A percentile compares a stretch with the other conserved stretches of the same genome.
Conservation (phyloP, 441 rosid species). For the Populus hybrid region DNA sequence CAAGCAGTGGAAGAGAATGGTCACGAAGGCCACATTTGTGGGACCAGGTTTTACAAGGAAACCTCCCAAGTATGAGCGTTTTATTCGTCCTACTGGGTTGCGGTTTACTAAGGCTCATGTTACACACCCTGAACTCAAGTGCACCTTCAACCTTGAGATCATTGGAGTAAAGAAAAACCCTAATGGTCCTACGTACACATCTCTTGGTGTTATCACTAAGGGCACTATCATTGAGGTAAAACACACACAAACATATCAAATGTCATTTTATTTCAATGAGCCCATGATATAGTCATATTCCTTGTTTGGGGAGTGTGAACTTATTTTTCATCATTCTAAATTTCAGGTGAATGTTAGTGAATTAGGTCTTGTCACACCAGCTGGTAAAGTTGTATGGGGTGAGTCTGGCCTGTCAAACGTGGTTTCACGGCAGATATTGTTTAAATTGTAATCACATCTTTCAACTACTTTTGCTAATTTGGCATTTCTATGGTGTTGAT, state of each 20-base stretch:
- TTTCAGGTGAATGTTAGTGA: conserved; percentile 90
- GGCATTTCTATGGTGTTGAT: conserved; percentile 14
- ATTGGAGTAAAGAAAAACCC: conserved; percentile 93
- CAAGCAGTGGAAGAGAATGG: conserved; percentile 95
- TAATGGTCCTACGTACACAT: conserved; percentile 90
- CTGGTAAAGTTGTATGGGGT: conserved; percentile 97
- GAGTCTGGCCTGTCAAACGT: conserved; percentile 20
- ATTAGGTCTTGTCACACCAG: conserved; percentile 91
- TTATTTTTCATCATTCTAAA: not conserved
- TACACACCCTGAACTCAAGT: conserved; percentile 89
- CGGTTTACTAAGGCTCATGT: conserved; percentile 90
- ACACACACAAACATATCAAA: not conserved
- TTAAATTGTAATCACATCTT: not conserved
- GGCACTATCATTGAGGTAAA: conserved; percentile 93
- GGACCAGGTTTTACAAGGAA: conserved; percentile 93
- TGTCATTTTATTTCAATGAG: not conserved
- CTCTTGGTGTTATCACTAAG: conserved; percentile 89
- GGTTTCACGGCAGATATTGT: not conserved
- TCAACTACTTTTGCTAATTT: not conserved
- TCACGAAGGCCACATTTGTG: conserved; percentile 80
- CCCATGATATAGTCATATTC: too few species aligned
- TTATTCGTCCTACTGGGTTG: conserved; percentile 90
- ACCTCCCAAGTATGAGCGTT: conserved; percentile 97
- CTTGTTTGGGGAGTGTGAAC: not conserved
- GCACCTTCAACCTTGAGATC: conserved; percentile 87